These are phyloP conservation scores for Colletotrichum theobromicola DNA, from an alignment of 2,329 filamentous ascomycete species.

Conservation along the genomic window DNA sequence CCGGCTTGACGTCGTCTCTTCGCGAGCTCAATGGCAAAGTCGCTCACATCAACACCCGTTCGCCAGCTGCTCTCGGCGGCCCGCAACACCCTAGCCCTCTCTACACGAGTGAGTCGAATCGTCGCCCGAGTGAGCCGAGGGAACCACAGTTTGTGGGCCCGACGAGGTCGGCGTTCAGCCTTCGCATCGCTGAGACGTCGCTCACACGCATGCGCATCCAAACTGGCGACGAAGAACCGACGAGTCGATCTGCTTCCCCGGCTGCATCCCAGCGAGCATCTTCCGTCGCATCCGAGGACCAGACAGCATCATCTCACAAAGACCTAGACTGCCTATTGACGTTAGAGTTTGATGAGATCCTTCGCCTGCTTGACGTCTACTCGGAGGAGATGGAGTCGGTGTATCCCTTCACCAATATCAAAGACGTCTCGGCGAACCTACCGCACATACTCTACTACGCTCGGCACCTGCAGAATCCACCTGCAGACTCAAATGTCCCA, in stretches of 20 bases:
- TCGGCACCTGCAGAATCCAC: not conserved
- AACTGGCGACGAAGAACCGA: slow-evolving; percentile 26
- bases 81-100: slow-evolving; percentile 10
- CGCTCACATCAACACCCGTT: slow-evolving; percentile 9
- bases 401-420: slow-evolving; percentile 37
- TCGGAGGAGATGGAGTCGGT: slow-evolving; percentile 44
- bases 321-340: slow-evolving; percentile 1
- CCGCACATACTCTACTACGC: slow-evolving; percentile 31
- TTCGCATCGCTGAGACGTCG: slow-evolving; percentile 39
- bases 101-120: slow-evolving; percentile 4
- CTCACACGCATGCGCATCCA: slow-evolving; percentile 40
- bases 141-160: slow-evolving; percentile 41
- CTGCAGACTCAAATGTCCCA: not conserved
- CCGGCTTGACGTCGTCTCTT: slow-evolving; percentile 30
- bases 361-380: slow-evolving; percentile 38
- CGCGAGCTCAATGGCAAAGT: slow-evolving; percentile 29
- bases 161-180: slow-evolving; percentile 37
- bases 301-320: slow-evolving; percentile 12
- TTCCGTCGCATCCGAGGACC: slow-evolving; percentile 26
- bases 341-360: slow-evolving; percentile 27
- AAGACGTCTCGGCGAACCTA: slow-evolving; percentile 28
- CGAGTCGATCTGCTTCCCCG: slow-evolving; percentile 23
- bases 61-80: not conserved
- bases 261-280: slow-evolving; percentile 11
- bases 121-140: slow-evolving; percentile 27